Base-by-base conservation (phyloP, 2,329 filamentous ascomycete species). In the Alternaria sp. region DNA sequence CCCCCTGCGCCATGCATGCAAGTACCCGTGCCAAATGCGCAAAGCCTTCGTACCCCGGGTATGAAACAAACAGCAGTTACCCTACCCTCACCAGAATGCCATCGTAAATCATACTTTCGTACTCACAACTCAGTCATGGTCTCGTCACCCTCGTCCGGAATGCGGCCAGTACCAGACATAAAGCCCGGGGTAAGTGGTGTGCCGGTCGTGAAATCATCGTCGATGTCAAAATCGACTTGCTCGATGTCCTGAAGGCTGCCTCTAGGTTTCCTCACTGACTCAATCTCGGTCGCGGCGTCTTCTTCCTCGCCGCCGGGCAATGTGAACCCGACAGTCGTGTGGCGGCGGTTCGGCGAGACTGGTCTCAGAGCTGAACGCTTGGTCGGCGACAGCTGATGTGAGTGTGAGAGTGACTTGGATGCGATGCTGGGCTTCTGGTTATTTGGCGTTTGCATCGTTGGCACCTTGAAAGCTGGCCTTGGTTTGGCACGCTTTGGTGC, bases 401-500 rank as follows among this genome's bases (percentile, higher is more conserved):
- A 67, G 43, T 64, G 68, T 6, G 65, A 67, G 3, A 61, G 43
- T 3, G 70, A 63, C 40, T 62, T 69, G 3, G 69, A 64, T 3
- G 51, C 28, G 1, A 61, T 21, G 9, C 45, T 57, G 12, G 67
- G 54, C 40, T 61, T 76, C 21, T 70, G 71, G 11, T 57, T 62
- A 21, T 72, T 70, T 3, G 79, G 71, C 46, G 74, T 77, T 17
- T 73, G 72, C 62, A 77, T 69, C 4, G 67, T 61, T 25, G 77
- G 72, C 6, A 71, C 65, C 49, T 76, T 78, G 65, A 76, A 77
- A 1, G 78, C 69, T 5, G 68, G 60, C 19, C 75, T 73, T 25
- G 78, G 73, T 57, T 79, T 81, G 1, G 75, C 63, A 15, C 83
- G 79, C 66, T 85, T 85, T 4, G 82, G 81, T 7, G 76, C 79